Percentiles rank a stretch among this genome's conserved stretches.
Evolutionary conservation across 306 rosid species (phyloP).

Genomic region (Cucurbita pepo): DNA sequence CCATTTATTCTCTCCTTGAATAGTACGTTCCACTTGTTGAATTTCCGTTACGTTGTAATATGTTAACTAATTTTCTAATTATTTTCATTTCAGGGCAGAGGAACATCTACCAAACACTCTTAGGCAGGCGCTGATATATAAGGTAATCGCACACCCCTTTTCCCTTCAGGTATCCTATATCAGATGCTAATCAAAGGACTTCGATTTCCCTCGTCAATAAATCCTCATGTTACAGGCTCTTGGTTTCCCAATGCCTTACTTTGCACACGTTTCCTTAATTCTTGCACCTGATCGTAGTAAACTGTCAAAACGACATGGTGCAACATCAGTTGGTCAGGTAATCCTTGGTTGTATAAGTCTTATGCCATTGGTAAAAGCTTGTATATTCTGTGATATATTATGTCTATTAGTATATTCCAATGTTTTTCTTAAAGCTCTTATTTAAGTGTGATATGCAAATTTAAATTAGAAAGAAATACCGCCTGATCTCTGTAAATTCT

Average conservation of each 20-base stretch:
- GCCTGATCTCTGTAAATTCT: constrained; percentile 5
- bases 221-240: constrained; percentile 44
- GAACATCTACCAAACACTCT: constrained; percentile 81
- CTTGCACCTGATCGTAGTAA: constrained; percentile 95
- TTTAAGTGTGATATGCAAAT: constrained; percentile 1
- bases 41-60: background rate
- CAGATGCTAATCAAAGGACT: background rate
- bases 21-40: background rate
- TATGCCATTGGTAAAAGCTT: background rate
- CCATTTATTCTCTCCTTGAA: background rate
- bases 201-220: constrained; percentile 9
- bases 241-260: constrained; percentile 60
- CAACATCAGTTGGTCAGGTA: constrained; percentile 96
- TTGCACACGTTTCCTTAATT: constrained; percentile 88
- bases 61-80: background rate
- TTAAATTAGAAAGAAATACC: background rate
- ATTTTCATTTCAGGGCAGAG: constrained; percentile 48
- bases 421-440: background rate
- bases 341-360: background rate
- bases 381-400: background rate
- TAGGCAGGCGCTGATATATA: constrained; percentile 77
- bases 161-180: background rate
- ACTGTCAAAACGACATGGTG: constrained; percentile 94
- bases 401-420: background rate
- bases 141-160: constrained; percentile 25